Percentiles rank a stretch among this genome's conserved stretches.
These are phyloP conservation scores for Balakata baccata DNA, from an alignment of 345 rosid species.

Conservation along the genomic window DNA sequence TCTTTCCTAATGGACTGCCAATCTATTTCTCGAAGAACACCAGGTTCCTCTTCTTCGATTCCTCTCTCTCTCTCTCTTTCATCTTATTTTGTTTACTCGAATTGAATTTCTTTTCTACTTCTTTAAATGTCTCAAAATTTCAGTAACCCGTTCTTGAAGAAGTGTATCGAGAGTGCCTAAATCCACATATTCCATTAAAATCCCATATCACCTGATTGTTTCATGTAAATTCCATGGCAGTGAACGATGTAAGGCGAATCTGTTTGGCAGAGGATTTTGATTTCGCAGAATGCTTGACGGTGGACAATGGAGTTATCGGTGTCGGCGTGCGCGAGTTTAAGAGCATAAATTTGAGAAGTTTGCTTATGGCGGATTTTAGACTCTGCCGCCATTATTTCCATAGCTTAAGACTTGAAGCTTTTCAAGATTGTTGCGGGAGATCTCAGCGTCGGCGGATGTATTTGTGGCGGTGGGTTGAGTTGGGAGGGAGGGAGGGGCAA, in stretches of 20 bases:
- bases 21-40: no score
- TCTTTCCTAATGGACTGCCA: no score
- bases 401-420: conserved; percentile 65
- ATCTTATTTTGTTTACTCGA: no score
- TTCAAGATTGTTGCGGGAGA: conserved; percentile 52
- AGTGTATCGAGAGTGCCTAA: conserved; percentile 61
- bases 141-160: conserved; percentile 34
- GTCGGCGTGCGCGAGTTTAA: conserved; percentile 62
- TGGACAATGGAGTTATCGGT: conserved; percentile 48
- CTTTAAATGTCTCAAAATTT: no score
- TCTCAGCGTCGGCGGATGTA: conserved; percentile 1
- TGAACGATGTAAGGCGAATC: conserved; percentile 62
- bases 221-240: conserved; percentile 58
- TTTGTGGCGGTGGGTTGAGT: conserved; percentile 14
- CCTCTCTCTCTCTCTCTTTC: no score
- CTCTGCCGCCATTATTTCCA: conserved; percentile 86
- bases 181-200: conserved; percentile 84
- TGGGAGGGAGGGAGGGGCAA: conserved; percentile 56
- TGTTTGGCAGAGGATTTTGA: conserved; percentile 73
- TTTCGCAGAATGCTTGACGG: conserved; percentile 65
- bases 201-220: conserved; percentile 63
- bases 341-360: conserved; percentile 56
- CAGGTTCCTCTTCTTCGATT: no score
- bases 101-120: no score
- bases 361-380: conserved; percentile 63